These are phyloP conservation scores for Calonectria hawksworthii DNA, from an alignment of 2,329 filamentous ascomycete genomes.

Conservation along the genomic window DNA sequence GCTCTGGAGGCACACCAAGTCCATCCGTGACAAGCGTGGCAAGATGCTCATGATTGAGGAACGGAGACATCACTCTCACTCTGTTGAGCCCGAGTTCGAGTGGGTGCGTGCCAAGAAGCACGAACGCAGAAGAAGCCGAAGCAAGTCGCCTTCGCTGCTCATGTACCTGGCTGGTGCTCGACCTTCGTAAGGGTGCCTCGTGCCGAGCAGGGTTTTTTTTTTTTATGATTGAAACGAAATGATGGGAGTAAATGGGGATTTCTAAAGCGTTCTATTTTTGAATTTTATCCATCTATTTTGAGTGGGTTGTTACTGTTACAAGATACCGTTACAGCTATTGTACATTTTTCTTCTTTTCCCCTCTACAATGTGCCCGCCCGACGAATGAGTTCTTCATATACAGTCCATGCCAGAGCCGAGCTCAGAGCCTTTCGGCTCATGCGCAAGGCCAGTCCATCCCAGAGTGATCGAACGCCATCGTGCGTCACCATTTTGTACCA, in stretches of 20 bases:
- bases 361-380: conserved; percentile 54
- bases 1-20: conserved; percentile 79
- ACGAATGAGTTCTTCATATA: conserved; percentile 94
- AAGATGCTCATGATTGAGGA: conserved; percentile 65
- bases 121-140: conserved; percentile 68
- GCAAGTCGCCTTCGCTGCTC: conserved; percentile 69
- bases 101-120: conserved; percentile 68
- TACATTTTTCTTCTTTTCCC: conserved; percentile 28
- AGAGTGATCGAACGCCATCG: conserved; percentile 84
- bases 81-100: conserved; percentile 64
- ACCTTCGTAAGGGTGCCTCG: conserved; percentile 50
- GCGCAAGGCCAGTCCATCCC: conserved; percentile 87
- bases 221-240: background rate
- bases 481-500: conserved; percentile 83
- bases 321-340: conserved; percentile 35
- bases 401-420: conserved; percentile 95
- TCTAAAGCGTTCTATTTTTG: conserved; percentile 20
- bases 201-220: conserved; percentile 13
- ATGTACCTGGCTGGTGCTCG: conserved; percentile 70
- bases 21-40: conserved; percentile 69
- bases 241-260: background rate
- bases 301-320: conserved; percentile 42
- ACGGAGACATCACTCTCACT: conserved; percentile 56
- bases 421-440: conserved; percentile 94
- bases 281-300: conserved; percentile 30